Evolutionary conservation across 306 rosid species (phyloP).

Genomic region (Elaeagnus macrophylla): DNA sequence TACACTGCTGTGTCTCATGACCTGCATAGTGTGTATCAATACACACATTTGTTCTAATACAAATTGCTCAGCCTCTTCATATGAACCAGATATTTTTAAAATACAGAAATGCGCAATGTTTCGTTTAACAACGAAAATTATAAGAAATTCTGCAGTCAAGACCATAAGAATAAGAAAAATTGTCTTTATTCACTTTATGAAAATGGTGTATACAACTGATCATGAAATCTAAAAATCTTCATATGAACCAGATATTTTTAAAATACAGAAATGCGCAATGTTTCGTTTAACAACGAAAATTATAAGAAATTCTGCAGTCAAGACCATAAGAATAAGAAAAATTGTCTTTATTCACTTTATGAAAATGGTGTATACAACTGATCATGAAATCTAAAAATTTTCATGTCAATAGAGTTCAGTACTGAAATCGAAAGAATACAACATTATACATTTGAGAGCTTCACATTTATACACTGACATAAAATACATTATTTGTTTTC

Average conservation of each 20-base stretch:
- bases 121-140: too few relatives aligned
- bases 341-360: background rate
- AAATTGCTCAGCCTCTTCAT: background rate
- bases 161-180: too few relatives aligned
- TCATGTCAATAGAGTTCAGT: constrained; percentile 5
- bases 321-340: too few relatives aligned
- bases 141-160: too few relatives aligned
- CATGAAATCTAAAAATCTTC: constrained; percentile 1
- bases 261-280: too few relatives aligned
- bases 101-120: too few relatives aligned
- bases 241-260: too few relatives aligned
- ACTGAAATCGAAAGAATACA: constrained; percentile 12
- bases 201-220: constrained; percentile 14
- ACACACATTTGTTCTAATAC: background rate
- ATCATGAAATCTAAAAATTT: constrained; percentile 7
- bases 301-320: too few relatives aligned
- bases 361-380: constrained; percentile 12
- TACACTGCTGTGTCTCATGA: background rate
- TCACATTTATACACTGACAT: constrained; percentile 6
- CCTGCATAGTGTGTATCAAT: background rate
- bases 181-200: background rate
- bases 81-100: too few relatives aligned
- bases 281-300: too few relatives aligned
- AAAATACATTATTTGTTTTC: background rate
- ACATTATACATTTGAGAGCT: background rate